Conservation (phyloP, 2,329 filamentous ascomycete species). For the Pseudogymnoascus sp. region DNA sequence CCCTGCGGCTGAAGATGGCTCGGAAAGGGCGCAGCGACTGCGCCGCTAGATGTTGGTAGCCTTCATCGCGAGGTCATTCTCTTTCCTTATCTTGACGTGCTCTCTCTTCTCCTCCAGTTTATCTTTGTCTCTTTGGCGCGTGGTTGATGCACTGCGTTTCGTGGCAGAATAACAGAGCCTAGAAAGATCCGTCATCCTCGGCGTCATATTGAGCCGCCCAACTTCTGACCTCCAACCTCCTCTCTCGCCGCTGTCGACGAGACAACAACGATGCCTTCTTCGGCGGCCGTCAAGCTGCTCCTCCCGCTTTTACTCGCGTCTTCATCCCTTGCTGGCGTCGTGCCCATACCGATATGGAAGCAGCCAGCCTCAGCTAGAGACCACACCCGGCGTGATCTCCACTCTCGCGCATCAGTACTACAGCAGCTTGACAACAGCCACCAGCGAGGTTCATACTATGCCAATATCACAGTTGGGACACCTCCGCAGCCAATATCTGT, state of each 20-base stretch:
- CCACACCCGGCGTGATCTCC: neutral
- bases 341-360: neutral
- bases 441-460: slow-evolving; percentile 46
- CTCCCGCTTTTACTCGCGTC: neutral
- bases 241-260: neutral
- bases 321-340: neutral
- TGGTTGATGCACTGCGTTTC: neutral
- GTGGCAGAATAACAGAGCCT: neutral
- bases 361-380: neutral
- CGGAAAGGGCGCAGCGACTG: neutral
- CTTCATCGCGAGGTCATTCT: neutral
- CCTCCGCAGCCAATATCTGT: slow-evolving; percentile 44
- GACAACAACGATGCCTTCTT: neutral
- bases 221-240: neutral
- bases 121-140: neutral
- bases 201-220: neutral
- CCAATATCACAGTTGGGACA: slow-evolving; percentile 45
- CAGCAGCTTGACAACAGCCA: slow-evolving; percentile 35
- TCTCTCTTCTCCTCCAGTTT: neutral
- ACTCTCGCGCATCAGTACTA: neutral
- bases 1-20: slow-evolving; percentile 3
- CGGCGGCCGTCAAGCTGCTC: neutral
- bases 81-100: neutral
- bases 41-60: neutral
- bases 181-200: neutral